A percentile compares a stretch with the other conserved stretches of the same genome.
Evolutionary conservation across 1,284 basidiomycete species (phyloP).

Genomic region (Puccinia triticina): DNA sequence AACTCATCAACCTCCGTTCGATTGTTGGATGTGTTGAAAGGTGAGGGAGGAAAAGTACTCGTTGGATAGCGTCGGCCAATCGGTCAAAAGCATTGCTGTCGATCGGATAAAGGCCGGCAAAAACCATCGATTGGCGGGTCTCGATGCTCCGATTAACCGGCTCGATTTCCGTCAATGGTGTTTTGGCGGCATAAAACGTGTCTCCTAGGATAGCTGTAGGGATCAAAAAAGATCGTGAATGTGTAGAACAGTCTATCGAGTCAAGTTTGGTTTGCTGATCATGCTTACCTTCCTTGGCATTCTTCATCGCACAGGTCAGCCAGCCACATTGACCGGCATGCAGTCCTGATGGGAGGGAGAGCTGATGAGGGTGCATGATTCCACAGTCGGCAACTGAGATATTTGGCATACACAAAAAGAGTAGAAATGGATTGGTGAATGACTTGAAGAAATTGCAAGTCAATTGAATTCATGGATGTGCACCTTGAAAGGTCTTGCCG

Average conservation of each 20-base stretch:
- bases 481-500: conserved; percentile 48
- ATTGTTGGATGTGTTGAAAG: conserved; percentile 30
- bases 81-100: conserved; percentile 88
- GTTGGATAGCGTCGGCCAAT: conserved; percentile 90
- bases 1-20: not conserved
- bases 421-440: too few species aligned
- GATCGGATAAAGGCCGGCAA: conserved; percentile 91
- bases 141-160: conserved; percentile 84
- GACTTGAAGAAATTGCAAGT: not conserved
- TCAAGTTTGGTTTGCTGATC: too few species aligned
- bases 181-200: conserved; percentile 79
- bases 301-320: conserved; percentile 90
- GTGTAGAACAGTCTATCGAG: conserved; percentile 52
- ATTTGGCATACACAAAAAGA: not conserved
- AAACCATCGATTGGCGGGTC: conserved; percentile 94
- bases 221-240: conserved; percentile 53
- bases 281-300: conserved; percentile 81
- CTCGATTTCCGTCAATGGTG: conserved; percentile 66
- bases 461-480: not conserved
- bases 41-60: conserved; percentile 65
- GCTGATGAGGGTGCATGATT: conserved; percentile 49
- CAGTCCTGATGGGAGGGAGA: conserved; percentile 39
- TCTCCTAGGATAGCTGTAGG: conserved; percentile 84
- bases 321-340: conserved; percentile 50
- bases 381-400: conserved; percentile 41